These are phyloP conservation scores for Ogataea trehaloabstinens DNA, from an alignment of 805 yeast species.

Conservation along the genomic window DNA sequence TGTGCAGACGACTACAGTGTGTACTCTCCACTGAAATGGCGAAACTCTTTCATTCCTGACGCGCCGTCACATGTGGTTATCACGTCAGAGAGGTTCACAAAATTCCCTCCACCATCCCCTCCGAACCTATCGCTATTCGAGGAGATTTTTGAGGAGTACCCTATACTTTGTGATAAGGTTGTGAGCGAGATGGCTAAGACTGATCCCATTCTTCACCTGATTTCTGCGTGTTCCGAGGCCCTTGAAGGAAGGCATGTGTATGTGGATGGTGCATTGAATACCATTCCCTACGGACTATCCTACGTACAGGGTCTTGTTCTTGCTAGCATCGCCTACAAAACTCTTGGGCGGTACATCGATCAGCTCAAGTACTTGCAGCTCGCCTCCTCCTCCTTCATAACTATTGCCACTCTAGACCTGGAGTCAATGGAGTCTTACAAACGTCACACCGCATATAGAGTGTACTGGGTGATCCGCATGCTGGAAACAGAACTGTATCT, in stretches of 20 bases:
- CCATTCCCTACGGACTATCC: not conserved
- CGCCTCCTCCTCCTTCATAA: slow-evolving; percentile 1
- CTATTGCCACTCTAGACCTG: not conserved
- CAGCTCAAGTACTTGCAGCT: slow-evolving; percentile 1
- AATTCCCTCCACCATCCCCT: not conserved
- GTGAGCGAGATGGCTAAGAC: not conserved
- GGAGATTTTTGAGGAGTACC: not conserved
- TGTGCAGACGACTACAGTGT: not conserved
- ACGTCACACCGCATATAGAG: not conserved
- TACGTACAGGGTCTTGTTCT: slow-evolving; percentile 1
- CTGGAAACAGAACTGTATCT: not conserved
- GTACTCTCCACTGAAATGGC: slow-evolving; percentile 2
- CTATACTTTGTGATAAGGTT: not conserved
- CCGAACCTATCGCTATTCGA: not conserved
- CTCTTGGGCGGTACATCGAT: not conserved
- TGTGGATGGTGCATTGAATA: not conserved
- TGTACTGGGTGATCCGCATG: slow-evolving; percentile 1
- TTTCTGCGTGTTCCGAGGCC: not conserved
- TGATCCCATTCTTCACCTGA: not conserved
- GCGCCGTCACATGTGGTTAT: not conserved
- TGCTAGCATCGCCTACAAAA: not conserved
- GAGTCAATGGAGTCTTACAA: not conserved
- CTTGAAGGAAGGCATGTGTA: not conserved
- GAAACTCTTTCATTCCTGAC: not conserved
- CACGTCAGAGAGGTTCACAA: not conserved